Conservation (phyloP, 352 stramenopile species). For the Globisporangium lucens region DNA sequence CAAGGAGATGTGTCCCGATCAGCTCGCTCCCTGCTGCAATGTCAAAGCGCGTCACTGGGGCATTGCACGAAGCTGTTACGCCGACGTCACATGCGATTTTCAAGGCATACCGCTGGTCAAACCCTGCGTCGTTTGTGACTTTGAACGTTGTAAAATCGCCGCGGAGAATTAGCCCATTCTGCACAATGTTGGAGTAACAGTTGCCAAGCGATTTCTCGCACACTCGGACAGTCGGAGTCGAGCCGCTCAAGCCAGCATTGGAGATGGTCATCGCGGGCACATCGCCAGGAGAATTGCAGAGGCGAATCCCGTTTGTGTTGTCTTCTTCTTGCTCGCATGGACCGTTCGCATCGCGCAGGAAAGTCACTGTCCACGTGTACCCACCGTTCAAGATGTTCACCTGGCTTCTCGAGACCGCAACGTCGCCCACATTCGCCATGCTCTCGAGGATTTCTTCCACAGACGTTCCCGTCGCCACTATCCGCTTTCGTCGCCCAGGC, state of each 20-base stretch:
- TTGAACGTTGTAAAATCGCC: conserved; percentile 88
- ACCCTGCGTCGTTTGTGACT: conserved; percentile 70
- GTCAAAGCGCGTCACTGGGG: conserved; percentile 27
- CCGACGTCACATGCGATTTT: conserved; percentile 28
- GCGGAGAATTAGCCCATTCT: conserved; percentile 80
- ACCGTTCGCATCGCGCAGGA: conserved; percentile 83
- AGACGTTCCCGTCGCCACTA: conserved; percentile 89
- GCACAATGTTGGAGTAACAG: conserved; percentile 22
- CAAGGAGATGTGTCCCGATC: conserved; percentile 31
- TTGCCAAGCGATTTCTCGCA: conserved; percentile 24
- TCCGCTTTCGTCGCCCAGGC: conserved; percentile 85
- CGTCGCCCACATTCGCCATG: conserved; percentile 93
- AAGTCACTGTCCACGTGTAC: conserved; percentile 95
- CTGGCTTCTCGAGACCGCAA: conserved; percentile 84
- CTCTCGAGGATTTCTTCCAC: conserved; percentile 95
- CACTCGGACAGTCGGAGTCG: conserved; percentile 26
- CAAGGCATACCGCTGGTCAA: conserved; percentile 39
- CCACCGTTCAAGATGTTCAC: conserved; percentile 89
- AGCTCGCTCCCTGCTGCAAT: conserved; percentile 28
- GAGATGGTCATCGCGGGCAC: conserved; percentile 77
- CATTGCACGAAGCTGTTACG: conserved; percentile 19
- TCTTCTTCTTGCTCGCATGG: conserved; percentile 69
- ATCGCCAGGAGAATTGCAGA: conserved; percentile 93
- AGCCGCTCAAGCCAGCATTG: conserved; percentile 27
- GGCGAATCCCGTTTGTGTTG: conserved; percentile 29